Percentiles rank a stretch among this genome's conserved stretches.
Conservation (phyloP, 2,329 filamentous ascomycete species). For the Kalmusia sp. region DNA sequence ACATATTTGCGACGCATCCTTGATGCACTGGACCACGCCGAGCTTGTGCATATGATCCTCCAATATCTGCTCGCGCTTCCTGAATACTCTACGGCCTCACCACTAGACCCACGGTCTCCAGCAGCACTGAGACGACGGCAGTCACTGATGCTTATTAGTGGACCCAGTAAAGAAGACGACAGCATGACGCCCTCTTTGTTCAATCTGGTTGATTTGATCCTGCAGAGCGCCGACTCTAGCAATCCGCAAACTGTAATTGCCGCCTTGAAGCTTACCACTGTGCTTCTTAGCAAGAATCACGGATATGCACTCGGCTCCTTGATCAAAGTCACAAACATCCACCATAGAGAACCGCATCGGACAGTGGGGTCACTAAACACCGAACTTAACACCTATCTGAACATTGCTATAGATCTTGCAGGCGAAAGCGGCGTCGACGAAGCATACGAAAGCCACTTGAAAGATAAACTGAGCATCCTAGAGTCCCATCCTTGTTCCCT, state of each 20-base stretch:
- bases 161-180: constrained; percentile 78
- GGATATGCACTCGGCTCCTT: constrained; percentile 82
- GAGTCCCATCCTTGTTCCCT: constrained; percentile 78
- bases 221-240: constrained; percentile 81
- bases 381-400: constrained; percentile 75
- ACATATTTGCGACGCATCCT: constrained; percentile 92
- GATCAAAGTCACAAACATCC: constrained; percentile 69
- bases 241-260: constrained; percentile 91
- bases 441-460: constrained; percentile 73
- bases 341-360: constrained; percentile 62
- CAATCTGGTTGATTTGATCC: constrained; percentile 88
- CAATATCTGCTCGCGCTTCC: constrained; percentile 89
- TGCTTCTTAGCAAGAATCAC: constrained; percentile 86
- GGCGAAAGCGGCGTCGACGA: constrained; percentile 75
- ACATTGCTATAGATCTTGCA: constrained; percentile 71
- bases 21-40: constrained; percentile 88
- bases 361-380: constrained; percentile 78
- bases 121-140: constrained; percentile 81
- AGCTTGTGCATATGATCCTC: constrained; percentile 92
- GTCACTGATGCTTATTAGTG: constrained; percentile 84
- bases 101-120: constrained; percentile 50
- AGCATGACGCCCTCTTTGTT: constrained; percentile 84
- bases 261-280: constrained; percentile 84
- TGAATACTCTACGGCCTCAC: constrained; percentile 55
- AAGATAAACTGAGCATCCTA: constrained; percentile 72